Base-by-base conservation (phyloP, 805 yeast species). In the Kurtzmaniella fragi region DNA sequence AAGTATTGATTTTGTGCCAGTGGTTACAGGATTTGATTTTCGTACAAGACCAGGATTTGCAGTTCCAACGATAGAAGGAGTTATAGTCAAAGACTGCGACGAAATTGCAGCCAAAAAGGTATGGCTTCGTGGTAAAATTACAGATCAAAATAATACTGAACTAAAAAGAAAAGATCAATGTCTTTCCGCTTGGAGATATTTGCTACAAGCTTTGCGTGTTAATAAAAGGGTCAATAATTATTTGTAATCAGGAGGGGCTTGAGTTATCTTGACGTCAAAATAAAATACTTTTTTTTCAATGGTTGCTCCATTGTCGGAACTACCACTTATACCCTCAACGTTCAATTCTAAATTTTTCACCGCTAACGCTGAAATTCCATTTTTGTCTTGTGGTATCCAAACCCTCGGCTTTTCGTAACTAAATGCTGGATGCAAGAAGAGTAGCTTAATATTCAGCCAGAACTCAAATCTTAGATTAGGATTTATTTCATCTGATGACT, bases 321-420 rank as follows among this genome's bases (percentile, higher is more conserved):
- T 60, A 3, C 55, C 62, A 13, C 41, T 44, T 28, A 59, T 35
- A 1, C 43, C 41, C 6, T 40, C 37, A 5, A 45, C 39, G 29
- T 36, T 36, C 4, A 42, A 35, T 40, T 56, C 52, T 3, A 57
- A 40, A 14, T 40, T 43, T 25, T 40, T 35, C 5, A 56, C 47
- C 34, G 53, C 60, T n/a, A 38, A 20, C 5, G 53, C 51, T 34
- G 62, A 50, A 15, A 56, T 45, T 4, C 70, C 68, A 34, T 38
- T 40, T 1, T 56, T 54, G 52, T 70, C 76, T 31, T 46, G 40
- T 1, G 74, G 73, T 14, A 69, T 39, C 73, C 73, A 68, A 5
- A 69, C 15, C 23, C 49, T 53, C 1, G 73, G 73, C 25, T 49
- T 44, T 37, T 61, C 64, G 38, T 57, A 66, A 34, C 53, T 59